Conservation (phyloP, 371 early-diverging fungal genomes). For the Mucor circinelloides region DNA sequence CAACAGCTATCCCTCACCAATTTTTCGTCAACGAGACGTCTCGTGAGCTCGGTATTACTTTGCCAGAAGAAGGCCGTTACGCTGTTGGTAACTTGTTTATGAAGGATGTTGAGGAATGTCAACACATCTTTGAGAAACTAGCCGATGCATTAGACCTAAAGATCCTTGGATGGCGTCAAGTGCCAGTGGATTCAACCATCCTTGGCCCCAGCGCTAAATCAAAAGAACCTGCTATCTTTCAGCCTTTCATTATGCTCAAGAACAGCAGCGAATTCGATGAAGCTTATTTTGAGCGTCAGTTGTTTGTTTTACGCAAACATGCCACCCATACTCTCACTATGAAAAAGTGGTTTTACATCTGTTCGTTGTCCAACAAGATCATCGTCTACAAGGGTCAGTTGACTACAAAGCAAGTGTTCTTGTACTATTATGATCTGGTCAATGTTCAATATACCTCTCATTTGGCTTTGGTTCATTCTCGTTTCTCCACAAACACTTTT, state of each 20-base stretch:
- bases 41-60: slow-evolving; percentile 54
- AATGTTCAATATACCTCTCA: slow-evolving; percentile 82
- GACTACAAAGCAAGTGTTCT: slow-evolving; percentile 89
- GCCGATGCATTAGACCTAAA: slow-evolving; percentile 70
- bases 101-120: slow-evolving; percentile 66
- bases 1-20: slow-evolving; percentile 78
- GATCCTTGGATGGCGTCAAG: slow-evolving; percentile 89
- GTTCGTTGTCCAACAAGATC: slow-evolving; percentile 89
- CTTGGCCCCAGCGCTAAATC: slow-evolving; percentile 88
- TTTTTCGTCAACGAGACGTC: slow-evolving; percentile 72
- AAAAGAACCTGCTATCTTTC: slow-evolving; percentile 90
- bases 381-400: slow-evolving; percentile 97
- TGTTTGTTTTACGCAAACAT: slow-evolving; percentile 90
- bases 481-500: slow-evolving; percentile 98
- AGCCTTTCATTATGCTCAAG: slow-evolving; percentile 81
- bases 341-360: slow-evolving; percentile 93
- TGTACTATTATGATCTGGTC: slow-evolving; percentile 87
- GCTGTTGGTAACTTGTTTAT: slow-evolving; percentile 96
- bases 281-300: slow-evolving; percentile 79
- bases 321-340: slow-evolving; percentile 78
- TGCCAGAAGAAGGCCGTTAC: slow-evolving; percentile 84
- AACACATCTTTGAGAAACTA: slow-evolving; percentile 74
- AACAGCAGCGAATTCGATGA: slow-evolving; percentile 53
- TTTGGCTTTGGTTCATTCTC: slow-evolving; percentile 96
- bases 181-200: slow-evolving; percentile 84